Evolutionary conservation across 192 early-diverging fungal species (phyloP), one percentile per base, ranked within the genome.

Genomic region (Coemansia sp.): DNA sequence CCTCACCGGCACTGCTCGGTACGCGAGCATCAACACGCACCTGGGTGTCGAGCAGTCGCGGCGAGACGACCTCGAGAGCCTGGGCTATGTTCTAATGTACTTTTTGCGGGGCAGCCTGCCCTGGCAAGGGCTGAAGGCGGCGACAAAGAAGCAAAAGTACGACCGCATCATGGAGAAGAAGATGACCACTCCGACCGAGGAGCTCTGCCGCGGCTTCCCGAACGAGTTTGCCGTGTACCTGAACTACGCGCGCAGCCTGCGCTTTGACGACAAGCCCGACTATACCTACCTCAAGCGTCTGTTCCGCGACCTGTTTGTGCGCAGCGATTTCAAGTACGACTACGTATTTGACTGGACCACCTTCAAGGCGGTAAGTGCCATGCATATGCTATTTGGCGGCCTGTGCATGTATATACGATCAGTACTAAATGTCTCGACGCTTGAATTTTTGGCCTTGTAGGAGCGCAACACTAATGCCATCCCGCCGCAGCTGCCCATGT

Each of bases 121-220:
- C 62, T 94, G 92, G 92, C 92, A 94, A 70, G 92, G 92, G 7
- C 72, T 92, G 36, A 91, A 91, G 65, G 91, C 90, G 8, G 86
- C 84, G 5, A 92, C 87, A 47, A 93, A 92, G 71, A 89, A 90
- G 70, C 89, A 91, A 84, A 92, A 93, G 74, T 93, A 94, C 70
- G 92, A 94, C 70, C 87, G 90, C 56, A 94, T 94, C 56, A 90
- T 90, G 89, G 90, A 91, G 53, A 89, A 88, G 77, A 94, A 94
- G 79, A 90, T 91, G 83, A 86, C 83, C 20, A 92, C 90, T 14
- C 81, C 84, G 15, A 87, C 89, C 9, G 92, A 90, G 55, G 73
- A 84, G 52, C 79, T 94, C 8, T 93, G 91, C 74, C 84, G 86
- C 28, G 85, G 87, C 3, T 87, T 85, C 58, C 90, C 92, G 1